Base-by-base conservation (phyloP, 208 protist species). In the Herpetomonas tarakana region DNA sequence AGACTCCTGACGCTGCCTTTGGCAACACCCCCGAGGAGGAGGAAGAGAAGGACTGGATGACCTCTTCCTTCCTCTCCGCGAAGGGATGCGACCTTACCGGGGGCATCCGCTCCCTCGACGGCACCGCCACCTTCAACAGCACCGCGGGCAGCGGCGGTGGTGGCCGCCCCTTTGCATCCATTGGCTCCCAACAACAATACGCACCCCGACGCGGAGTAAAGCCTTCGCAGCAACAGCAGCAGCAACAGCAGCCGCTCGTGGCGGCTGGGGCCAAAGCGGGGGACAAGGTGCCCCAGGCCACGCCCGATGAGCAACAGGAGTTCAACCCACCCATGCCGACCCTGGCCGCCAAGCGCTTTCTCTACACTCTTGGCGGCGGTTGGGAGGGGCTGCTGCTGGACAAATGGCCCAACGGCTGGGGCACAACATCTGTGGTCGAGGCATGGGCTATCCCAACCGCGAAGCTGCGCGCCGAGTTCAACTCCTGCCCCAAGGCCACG, bases 371-470 rank as follows among this genome's bases (percentile, higher is more conserved):
- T 1, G 90, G 79, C 44, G 90, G 90, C 26, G 76, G 72, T 51
- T 96, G 90, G 86, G 86, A 92, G 58, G 90, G 86, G 2, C 73
- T 96, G 19, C 71, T 96, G 44, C 25, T 81, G 35, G 86, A 91
- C 21, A 96, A 96, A 73, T 96, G 90, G 86, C 86, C 81, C 21
- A 82, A 77, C 58, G 86, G 90, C 26, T 96, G 86, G 86, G 81
- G 91, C 65, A 76, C 86, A 27, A 79, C 74, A 28, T 81, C 78
- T 11, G 87, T 81, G 16, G 82, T 92, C 44, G 77, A 89, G 62
- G 64, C 81, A 26, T 96, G 83, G 84, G 76, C 83, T 3, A 68
- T 96, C 27, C 82, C 90, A 2, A 88, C 83, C 6, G 31, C 82
- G n/a, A 64, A 61, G 29, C 76, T 96, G 26, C 81, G 90, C 60